Evolutionary conservation across 352 stramenopile species (phyloP), one percentile per base, ranked within the genome.

Genomic region (Pelagophyceae sp.): DNA sequence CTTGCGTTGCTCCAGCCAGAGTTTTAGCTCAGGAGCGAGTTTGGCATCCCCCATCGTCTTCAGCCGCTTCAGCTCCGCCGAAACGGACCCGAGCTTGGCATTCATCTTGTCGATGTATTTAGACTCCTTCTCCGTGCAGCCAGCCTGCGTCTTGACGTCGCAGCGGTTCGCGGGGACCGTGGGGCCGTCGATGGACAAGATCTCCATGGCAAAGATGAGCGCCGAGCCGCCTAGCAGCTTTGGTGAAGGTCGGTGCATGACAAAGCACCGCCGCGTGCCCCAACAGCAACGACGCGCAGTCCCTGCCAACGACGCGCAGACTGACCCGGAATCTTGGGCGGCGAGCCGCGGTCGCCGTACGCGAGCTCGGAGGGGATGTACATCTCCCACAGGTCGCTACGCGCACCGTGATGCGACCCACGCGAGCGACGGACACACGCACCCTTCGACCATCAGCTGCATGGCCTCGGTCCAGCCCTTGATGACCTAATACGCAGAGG

Each of bases 121-220:
- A n/a, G 31, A 0, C 38, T 74, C 67, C 11, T n/a, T 11, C 15
- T 51, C 67, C 15, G 31, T 6, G 67, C 67, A 74, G 33, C 38
- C 38, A 1, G 51, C 33, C 35, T 58, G 27, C 35, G 67, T 74
- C 20, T 33, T 37, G 2, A 37, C 35, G 38, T 74, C 67, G 67
- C 67, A 74, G 35, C 38, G 31, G 15, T 23, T 32, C 19, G 72
- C 72, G 51, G 60, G 72, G 3, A 31, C 32, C 33, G 72, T 61
- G 23, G 58, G 37, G 54, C 75, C 79, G 54, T 89, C 92, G 82
- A 99, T 96, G 79, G 97, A 88, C 76, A 98, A 86, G 77, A 98
- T 90, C 87, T 98, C 94, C 72, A 99, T 94, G 79, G 93, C 91
- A 83, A 99, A 99, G 50, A 98, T 90, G 40, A 99, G 87, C 67